A percentile compares a stretch with the other conserved stretches of the same genome.
phyloP scores from a whole-genome alignment of 345 rosid genomes.

The Bretschneidera sinensis region DNA sequence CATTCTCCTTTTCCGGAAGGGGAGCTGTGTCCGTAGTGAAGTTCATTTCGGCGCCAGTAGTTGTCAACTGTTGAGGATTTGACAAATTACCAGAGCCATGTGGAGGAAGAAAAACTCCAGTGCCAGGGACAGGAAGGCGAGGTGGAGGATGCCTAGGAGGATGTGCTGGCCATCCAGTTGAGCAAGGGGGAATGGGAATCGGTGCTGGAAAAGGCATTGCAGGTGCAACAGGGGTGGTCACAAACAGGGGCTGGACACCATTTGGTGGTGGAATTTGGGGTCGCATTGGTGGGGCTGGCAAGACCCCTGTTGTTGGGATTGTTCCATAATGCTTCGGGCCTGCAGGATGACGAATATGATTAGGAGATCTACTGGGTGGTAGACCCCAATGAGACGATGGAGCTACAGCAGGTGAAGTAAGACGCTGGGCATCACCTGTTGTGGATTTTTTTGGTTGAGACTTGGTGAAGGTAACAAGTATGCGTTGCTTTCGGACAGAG shows the following conservation, averaged over 20 bases:
- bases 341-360: constrained; percentile 43
- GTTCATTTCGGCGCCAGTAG: constrained; percentile 18
- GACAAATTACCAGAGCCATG: constrained; percentile 41
- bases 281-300: constrained; percentile 47
- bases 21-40: constrained; percentile 18
- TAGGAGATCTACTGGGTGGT: constrained; percentile 48
- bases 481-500: constrained; percentile 53
- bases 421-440: constrained; percentile 30
- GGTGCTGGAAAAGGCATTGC: constrained; percentile 57
- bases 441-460: constrained; percentile 46
- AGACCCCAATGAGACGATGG: constrained; percentile 57
- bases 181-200: constrained; percentile 47
- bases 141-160: constrained; percentile 61
- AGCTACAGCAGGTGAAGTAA: constrained; percentile 26
- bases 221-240: constrained; percentile 43
- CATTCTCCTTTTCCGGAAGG: constrained; percentile 28
- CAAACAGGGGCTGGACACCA: constrained; percentile 47
- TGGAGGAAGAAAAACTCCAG: constrained; percentile 97
- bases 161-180: constrained; percentile 62
- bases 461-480: constrained; percentile 71
- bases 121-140: constrained; percentile 69
- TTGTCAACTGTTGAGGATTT: constrained; percentile 26
- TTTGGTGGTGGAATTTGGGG: constrained; percentile 55
- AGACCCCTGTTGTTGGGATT: constrained; percentile 38
- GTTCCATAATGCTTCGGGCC: constrained; percentile 55